Conservation (phyloP, 345 rosid species). For the Carallia pectinifolia region DNA sequence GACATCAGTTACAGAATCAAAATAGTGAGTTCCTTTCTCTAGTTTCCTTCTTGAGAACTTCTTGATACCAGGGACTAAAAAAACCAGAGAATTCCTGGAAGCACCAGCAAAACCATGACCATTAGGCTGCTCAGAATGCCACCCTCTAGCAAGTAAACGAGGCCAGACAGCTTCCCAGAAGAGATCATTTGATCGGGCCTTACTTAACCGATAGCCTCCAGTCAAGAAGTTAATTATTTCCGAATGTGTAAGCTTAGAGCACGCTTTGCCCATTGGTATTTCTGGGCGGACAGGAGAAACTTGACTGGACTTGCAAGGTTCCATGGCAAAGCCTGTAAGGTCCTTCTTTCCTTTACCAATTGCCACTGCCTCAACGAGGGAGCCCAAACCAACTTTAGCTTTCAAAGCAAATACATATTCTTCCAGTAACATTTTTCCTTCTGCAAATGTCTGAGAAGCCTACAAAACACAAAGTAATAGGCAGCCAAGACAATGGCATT, state of each 20-base stretch:
- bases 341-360: conserved; percentile 52
- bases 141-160: conserved; percentile 53
- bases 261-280: conserved; percentile 51
- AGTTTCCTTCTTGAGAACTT: conserved; percentile 53
- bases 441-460: conserved; percentile 54
- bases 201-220: conserved; percentile 50
- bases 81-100: conserved; percentile 39
- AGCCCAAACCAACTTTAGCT: conserved; percentile 28
- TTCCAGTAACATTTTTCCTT: conserved; percentile 48
- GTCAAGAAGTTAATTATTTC: conserved; percentile 47
- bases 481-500: not conserved
- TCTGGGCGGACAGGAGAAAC: conserved; percentile 29
- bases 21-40: conserved; percentile 54
- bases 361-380: conserved; percentile 41
- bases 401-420: conserved; percentile 44
- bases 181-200: conserved; percentile 48
- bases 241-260: conserved; percentile 40
- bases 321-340: conserved; percentile 41
- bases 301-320: conserved; percentile 36
- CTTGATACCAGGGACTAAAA: conserved; percentile 44
- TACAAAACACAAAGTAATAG: conserved; percentile 21
- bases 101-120: conserved; percentile 34
- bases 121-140: conserved; percentile 56
- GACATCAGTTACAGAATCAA: conserved; percentile 67
- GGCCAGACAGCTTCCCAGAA: conserved; percentile 73